Base-by-base conservation (phyloP, 2,329 filamentous ascomycete species). In the Calonectria crousiana region DNA sequence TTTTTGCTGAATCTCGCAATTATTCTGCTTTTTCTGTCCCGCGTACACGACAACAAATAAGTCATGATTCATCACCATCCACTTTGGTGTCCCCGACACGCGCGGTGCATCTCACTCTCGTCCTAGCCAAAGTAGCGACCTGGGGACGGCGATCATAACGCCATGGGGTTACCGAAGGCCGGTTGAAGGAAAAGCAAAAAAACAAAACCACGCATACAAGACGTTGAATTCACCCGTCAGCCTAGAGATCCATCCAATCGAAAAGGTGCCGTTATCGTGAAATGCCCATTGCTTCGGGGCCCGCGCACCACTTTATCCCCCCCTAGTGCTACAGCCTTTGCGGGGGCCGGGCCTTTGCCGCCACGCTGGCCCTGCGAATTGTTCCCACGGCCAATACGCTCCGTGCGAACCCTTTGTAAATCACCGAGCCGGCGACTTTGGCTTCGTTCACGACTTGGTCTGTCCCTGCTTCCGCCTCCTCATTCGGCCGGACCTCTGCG, bases 371-470 rank as follows among this genome's bases (percentile, higher is more conserved):
- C 56, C 23, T 62, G 56, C 28, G 56, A 62, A 62, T 62, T 62
- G 41, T 62, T 41, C 56, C 56, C 34, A 62, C 14, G 36, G 36
- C 56, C 34, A 62, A 62, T 62, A 6, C 34, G 14, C 11, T 41
- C 14, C 23, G 56, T 41, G 56, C 56, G n/a, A 60, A 13, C 23
- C 14, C 36, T 26, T 23, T 16, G 23, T n/a, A 41, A 62, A 62
- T 62, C 56, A 41, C 56, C 56, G 56, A 62, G 56, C 36, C 26
- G 56, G 38, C 56, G 18, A 20, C 34, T 62, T 62, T 62, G 56
- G 56, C 56, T 62, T 41, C 36, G 30, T n/a, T 62, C 11, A 41
- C 36, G 36, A 62, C 23, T 13, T 62, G 56, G 56, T 28, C 34
- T 2, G 56, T 62, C n/a, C 56, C n/a, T 41, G 44, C 34, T 18